Base-by-base conservation (phyloP, 169 alveolate species). In the Cryptosporidium bovis region DNA sequence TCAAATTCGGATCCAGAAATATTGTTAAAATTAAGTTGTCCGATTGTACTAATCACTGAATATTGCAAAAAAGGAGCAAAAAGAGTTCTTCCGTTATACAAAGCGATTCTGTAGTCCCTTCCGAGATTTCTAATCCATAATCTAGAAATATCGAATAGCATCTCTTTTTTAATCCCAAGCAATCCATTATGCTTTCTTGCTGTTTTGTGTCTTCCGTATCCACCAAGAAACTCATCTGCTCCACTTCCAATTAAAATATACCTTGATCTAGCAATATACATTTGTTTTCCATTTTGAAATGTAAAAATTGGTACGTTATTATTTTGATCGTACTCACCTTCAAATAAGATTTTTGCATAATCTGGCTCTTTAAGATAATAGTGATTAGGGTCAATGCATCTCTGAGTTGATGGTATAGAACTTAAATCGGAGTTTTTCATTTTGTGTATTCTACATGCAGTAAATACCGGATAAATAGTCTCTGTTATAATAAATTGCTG, bases 191-290 rank as follows among this genome's bases (percentile, higher is more conserved):
- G 91, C 71, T 93, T 92, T 68, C 84, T 89, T 27, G 94, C 93
- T 36, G 94, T 92, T 62, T 84, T 91, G 89, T 95, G 95, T 50
- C 98, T 77, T 12, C 96, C 94, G 90, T 96, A 96, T 5, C 98
- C 98, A 33, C 96, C 97, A 58, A 96, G 93, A 24, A 95, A 92
- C 68, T 96, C 98, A 91, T 96, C 98, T 7, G 98, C 98, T 10
- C 98, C 98, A 82, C 94, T 87, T 5, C 98, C 98, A 71, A 95
- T 36, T n/a, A 77, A 44, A 34, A 77, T 27, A 20, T 40, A 77
- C 33, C 13, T 77, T 6, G 77, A 60, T 40, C 48, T 34, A n/a
- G 71, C 24, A n/a, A 13, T 60, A 27, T 77, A 77, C 8, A 51
- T 16, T n/a, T n/a, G 12, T 29, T 69, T 55, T 12, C 50, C 50